These are phyloP conservation scores for Pseudonitzschia delicatissima DNA, from an alignment of 108 stramenopile species.

Conservation along the genomic window DNA sequence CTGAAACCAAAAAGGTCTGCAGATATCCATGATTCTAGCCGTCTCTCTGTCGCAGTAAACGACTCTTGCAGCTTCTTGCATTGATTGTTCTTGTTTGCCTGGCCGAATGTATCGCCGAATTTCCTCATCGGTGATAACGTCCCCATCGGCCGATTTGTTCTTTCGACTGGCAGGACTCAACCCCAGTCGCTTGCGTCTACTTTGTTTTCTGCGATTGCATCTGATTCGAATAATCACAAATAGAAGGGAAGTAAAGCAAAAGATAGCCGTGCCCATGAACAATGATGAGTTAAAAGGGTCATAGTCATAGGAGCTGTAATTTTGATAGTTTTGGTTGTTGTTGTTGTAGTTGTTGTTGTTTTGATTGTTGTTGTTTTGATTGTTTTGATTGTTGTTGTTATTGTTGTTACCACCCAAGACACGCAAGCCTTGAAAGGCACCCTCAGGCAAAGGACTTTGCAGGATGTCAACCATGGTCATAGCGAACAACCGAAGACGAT, in stretches of 20 bases:
- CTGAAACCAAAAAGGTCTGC: slow-evolving; percentile 6
- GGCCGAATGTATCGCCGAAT: background rate
- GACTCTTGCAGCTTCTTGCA: background rate
- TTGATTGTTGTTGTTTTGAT: background rate
- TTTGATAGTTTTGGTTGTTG: background rate
- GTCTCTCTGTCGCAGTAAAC: background rate
- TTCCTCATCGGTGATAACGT: slow-evolving; percentile 9
- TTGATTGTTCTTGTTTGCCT: background rate
- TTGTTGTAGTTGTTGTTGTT: background rate
- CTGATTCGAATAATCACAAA: background rate
- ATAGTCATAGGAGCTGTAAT: too few relatives aligned
- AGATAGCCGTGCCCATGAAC: background rate
- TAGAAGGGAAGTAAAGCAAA: background rate
- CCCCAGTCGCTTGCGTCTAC: background rate
- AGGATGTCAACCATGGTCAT: background rate
- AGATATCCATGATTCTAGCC: background rate
- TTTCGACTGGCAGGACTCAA: background rate
- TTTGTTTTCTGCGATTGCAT: background rate
- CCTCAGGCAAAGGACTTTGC: background rate
- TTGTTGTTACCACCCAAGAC: background rate
- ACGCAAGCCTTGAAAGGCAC: background rate
- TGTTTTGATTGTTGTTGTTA: slow-evolving; percentile 3
- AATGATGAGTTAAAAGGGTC: background rate
- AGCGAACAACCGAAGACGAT: too few relatives aligned
- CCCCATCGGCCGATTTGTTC: background rate